A percentile compares a stretch with the other conserved stretches of the same genome.
phyloP scores from a whole-genome alignment of 2,329 filamentous ascomycete genomes.

The Alternaria consortialis region DNA sequence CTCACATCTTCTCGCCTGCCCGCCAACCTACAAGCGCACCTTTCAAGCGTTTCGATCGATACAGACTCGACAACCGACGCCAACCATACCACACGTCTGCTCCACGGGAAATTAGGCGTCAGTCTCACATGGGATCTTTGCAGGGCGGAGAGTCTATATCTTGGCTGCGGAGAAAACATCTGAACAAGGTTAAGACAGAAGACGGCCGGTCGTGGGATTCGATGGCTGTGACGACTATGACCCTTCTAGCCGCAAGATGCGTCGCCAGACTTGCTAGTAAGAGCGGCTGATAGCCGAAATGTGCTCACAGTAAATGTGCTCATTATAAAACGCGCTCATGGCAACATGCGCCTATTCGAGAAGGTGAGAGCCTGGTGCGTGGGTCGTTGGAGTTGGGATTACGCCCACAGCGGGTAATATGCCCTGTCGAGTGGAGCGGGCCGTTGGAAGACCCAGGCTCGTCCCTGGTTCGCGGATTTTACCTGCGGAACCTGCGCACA shows the following conservation, averaged over 20 bases:
- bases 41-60: background rate
- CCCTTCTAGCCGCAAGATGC: background rate
- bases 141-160: background rate
- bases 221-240: background rate
- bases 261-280: background rate
- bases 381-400: background rate
- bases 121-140: background rate
- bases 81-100: accelerated
- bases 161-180: background rate
- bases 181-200: background rate
- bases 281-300: background rate
- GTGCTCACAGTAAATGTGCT: background rate
- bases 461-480: conserved; percentile 1
- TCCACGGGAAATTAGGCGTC: accelerated
- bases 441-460: background rate
- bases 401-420: background rate
- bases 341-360: background rate
- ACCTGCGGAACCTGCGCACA: background rate
- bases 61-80: background rate
- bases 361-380: background rate
- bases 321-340: background rate
- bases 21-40: background rate
- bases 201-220: background rate
- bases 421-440: conserved; percentile 2
- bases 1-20: background rate